phyloP scores from a whole-genome alignment of 306 rosid genomes.

The Cyclanthera cordifolia region DNA sequence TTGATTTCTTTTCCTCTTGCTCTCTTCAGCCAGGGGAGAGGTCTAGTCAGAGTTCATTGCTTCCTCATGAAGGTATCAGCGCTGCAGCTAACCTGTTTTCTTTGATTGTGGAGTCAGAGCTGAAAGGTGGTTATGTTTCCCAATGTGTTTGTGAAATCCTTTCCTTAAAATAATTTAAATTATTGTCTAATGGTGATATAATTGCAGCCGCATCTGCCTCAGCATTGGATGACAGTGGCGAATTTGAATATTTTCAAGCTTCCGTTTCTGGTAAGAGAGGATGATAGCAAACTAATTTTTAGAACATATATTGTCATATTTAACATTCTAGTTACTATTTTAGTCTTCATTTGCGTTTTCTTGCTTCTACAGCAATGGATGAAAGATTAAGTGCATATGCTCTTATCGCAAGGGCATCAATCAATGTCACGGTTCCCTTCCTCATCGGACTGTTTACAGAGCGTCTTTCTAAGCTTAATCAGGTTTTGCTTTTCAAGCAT shows the following conservation, averaged over 20 bases:
- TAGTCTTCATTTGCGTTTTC: constrained; percentile 10
- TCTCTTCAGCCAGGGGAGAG: constrained; percentile 55
- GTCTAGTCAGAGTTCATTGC: constrained; percentile 33
- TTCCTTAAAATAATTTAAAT: constrained; percentile 11
- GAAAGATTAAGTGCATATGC: constrained; percentile 90
- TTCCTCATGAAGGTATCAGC: constrained; percentile 69
- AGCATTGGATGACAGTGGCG: constrained; percentile 59
- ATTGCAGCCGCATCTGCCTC: constrained; percentile 68
- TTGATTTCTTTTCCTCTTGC: neutral
- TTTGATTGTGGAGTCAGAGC: constrained; percentile 75
- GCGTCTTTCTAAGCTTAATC: constrained; percentile 52
- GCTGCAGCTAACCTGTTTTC: constrained; percentile 69
- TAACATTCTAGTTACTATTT: neutral
- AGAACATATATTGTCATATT: neutral
- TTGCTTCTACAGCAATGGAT: constrained; percentile 75
- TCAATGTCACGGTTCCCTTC: constrained; percentile 66
- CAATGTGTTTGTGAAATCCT: constrained; percentile 9
- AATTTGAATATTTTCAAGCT: constrained; percentile 59
- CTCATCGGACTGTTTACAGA: constrained; percentile 55
- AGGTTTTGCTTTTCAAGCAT: constrained; percentile 37
- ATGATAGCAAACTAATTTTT: neutral
- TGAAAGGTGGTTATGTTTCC: constrained; percentile 39
- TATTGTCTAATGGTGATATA: constrained; percentile 15
- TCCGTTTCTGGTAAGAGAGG: constrained; percentile 60
- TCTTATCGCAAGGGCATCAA: constrained; percentile 77